Evolutionary conservation across 495 filamentous ascomycete species (phyloP).

Genomic region (Aspergillus affinis): DNA sequence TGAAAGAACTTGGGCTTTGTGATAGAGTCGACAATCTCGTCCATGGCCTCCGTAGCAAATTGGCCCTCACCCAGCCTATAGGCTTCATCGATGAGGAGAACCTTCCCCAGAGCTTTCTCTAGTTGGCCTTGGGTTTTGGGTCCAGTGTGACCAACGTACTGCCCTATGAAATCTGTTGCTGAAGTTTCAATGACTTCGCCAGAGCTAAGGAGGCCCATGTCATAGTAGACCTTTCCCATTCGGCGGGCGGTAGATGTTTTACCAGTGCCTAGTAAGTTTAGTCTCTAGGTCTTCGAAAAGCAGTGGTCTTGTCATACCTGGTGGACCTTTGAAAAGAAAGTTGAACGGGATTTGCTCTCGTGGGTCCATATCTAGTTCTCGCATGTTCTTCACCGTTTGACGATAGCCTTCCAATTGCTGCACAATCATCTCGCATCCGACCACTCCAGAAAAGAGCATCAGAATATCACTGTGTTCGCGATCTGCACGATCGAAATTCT

Average conservation of each 20-base stretch:
- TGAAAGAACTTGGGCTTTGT: constrained; percentile 61
- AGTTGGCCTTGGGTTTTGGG: constrained; percentile 43
- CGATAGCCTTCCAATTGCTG: constrained; percentile 60
- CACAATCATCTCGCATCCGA: constrained; percentile 66
- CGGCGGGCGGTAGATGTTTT: constrained; percentile 71
- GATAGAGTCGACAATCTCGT: constrained; percentile 69
- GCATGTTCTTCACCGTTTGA: constrained; percentile 51
- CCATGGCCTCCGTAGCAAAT: constrained; percentile 70
- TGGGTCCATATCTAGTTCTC: constrained; percentile 54
- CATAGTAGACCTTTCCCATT: constrained; percentile 73
- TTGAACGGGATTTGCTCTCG: constrained; percentile 57
- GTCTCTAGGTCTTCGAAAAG: not conserved
- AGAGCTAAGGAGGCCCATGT: constrained; percentile 62
- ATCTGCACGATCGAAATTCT: constrained; percentile 57
- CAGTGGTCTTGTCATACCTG: constrained; percentile 44
- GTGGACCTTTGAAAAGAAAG: constrained; percentile 64
- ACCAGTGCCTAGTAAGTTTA: constrained; percentile 56
- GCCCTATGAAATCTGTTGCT: constrained; percentile 60
- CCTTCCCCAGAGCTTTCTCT: constrained; percentile 52
- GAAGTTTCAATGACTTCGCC: constrained; percentile 59
- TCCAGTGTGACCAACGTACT: constrained; percentile 52
- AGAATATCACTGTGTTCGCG: constrained; percentile 50
- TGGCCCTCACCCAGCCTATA: constrained; percentile 53
- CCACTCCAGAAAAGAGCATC: constrained; percentile 61
- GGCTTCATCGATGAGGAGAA: constrained; percentile 64